Conservation (phyloP, 148 eudicot genomes). For the Simmondsia chinensis region DNA sequence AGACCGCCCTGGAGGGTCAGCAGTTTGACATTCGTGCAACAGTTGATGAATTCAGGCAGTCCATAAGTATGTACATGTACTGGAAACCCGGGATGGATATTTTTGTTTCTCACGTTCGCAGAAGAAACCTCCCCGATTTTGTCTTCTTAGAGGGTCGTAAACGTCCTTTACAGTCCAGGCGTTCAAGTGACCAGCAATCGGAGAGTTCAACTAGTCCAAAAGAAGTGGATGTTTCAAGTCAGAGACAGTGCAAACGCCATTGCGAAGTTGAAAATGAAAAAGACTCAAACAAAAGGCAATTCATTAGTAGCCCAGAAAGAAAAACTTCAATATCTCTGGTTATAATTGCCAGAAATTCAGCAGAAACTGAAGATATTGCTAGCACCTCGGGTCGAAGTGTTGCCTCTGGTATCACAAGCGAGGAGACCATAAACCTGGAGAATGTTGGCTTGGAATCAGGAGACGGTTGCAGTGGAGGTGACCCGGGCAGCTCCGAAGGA, state of each 20-base stretch:
- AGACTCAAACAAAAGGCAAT: conserved; percentile 22
- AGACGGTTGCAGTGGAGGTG: conserved; percentile 11
- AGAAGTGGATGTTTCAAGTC: conserved; percentile 18
- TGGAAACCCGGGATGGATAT: conserved; percentile 89
- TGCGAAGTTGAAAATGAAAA: conserved; percentile 11
- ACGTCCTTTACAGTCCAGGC: conserved; percentile 31
- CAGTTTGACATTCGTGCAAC: conserved; percentile 76
- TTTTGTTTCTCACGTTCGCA: conserved; percentile 58
- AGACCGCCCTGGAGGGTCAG: conserved; percentile 59
- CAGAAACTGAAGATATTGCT: conserved; percentile 10
- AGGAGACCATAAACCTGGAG: conserved; percentile 5
- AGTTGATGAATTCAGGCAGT: conserved; percentile 60
- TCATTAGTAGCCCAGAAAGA: conserved; percentile 24
- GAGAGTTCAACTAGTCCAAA: conserved; percentile 14
- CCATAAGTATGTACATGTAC: conserved; percentile 45
- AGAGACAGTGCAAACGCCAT: conserved; percentile 30
- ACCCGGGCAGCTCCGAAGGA: conserved; percentile 19
- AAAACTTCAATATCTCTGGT: conserved; percentile 34
- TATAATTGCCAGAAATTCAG: conserved; percentile 10
- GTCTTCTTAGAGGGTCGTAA: conserved; percentile 54
- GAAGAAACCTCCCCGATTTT: conserved; percentile 57
- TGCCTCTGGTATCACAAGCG: conserved; percentile 13
- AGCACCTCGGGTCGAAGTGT: conserved; percentile 15
- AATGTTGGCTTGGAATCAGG: conserved; percentile 12
- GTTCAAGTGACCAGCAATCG: conserved; percentile 14